Conservation (phyloP, 1,139 yeast genomes). For the Pichia sp. region DNA sequence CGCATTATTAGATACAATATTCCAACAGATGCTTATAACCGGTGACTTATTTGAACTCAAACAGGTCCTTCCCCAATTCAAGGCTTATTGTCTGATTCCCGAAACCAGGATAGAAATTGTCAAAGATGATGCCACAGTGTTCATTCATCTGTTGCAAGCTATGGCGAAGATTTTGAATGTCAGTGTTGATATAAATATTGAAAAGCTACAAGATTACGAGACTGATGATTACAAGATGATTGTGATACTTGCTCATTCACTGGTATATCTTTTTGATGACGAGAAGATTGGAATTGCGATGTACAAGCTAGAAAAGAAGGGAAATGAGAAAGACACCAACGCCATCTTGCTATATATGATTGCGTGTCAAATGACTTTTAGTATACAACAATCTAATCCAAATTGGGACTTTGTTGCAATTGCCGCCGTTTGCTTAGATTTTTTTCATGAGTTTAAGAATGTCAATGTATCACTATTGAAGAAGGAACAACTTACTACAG, state of each 20-base stretch:
- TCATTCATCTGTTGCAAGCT: conserved; percentile 5
- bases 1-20: conserved; percentile 5
- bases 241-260: conserved; percentile 3
- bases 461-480: conserved; percentile 12
- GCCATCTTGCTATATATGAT: conserved; percentile 3
- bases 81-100: conserved; percentile 3
- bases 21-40: conserved; percentile 2
- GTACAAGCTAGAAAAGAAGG: conserved; percentile 4
- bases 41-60: conserved; percentile 14
- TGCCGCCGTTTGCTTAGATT: conserved; percentile 25
- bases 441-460: conserved; percentile 27
- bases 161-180: conserved; percentile 3
- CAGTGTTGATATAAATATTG: conserved; percentile 2
- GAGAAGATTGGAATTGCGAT: conserved; percentile 7
- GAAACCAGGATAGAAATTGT: conserved; percentile 2
- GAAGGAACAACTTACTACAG: no score
- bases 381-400: background rate
- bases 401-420: conserved; percentile 7
- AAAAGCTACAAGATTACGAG: background rate
- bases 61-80: conserved; percentile 9
- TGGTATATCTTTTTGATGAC: conserved; percentile 5
- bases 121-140: conserved; percentile 1
- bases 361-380: conserved; percentile 8
- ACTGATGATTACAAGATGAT: conserved; percentile 3
- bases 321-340: background rate